Percentiles rank a stretch among this genome's conserved stretches.
Evolutionary conservation across 306 rosid genomes (phyloP).

Genomic region (Biancaea sappan): DNA sequence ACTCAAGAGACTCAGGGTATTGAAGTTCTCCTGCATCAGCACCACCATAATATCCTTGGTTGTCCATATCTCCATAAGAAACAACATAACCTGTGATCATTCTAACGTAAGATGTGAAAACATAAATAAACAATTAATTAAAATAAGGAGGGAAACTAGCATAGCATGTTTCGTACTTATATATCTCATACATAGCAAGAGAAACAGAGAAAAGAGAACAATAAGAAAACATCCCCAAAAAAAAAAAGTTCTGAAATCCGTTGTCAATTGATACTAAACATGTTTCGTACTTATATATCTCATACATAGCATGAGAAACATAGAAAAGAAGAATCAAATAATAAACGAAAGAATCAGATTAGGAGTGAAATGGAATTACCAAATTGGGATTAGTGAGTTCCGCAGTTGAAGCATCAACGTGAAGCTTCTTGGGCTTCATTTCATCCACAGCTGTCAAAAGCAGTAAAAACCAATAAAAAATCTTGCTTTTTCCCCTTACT

Average conservation of each 20-base stretch:
- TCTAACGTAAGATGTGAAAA: conserved; percentile 51
- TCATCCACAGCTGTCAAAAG: conserved; percentile 50
- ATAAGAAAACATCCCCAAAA: background rate
- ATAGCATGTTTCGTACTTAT: too few relatives aligned
- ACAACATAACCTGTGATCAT: conserved; percentile 71
- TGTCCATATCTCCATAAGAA: conserved; percentile 59
- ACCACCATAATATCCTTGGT: conserved; percentile 67
- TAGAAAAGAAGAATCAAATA: conserved; percentile 21
- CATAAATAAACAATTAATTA: conserved; percentile 43
- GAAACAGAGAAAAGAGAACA: background rate
- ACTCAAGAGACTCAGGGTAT: conserved; percentile 53
- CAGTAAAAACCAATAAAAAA: conserved; percentile 32
- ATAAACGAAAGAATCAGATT: background rate
- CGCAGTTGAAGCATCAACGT: conserved; percentile 43
- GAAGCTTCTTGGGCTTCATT: conserved; percentile 43
- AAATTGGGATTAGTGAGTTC: conserved; percentile 42
- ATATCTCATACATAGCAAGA: conserved; percentile 32
- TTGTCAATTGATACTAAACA: background rate
- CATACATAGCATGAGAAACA: background rate
- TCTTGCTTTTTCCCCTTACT: background rate
- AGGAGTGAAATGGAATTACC: conserved; percentile 34
- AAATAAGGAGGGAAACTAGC: conserved; percentile 16
- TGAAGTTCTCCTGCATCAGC: conserved; percentile 60
- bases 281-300: background rate
- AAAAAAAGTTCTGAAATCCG: conserved; percentile 14